Conservation (phyloP, 2,329 filamentous ascomycete species). For the Fusarium sp. region DNA sequence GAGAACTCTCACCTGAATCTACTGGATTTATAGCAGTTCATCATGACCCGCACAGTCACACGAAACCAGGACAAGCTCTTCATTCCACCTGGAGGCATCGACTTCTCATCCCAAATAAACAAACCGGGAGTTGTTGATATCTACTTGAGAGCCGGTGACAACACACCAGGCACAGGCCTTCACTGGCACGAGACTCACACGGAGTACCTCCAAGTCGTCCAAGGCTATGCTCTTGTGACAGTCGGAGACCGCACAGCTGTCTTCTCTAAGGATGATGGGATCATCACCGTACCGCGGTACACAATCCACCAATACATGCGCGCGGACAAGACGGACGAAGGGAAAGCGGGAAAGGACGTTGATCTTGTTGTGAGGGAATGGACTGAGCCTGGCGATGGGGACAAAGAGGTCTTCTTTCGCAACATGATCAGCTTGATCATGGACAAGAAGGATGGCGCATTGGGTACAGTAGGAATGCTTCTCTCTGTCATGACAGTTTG, state of each 20-base stretch:
- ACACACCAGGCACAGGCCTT: conserved; percentile 22
- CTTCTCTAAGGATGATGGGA: conserved; percentile 29
- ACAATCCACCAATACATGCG: conserved; percentile 34
- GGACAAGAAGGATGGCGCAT: conserved; percentile 21
- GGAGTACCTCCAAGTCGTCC: conserved; percentile 32
- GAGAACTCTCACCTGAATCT: not conserved
- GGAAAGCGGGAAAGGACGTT: conserved; percentile 11
- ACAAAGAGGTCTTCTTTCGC: conserved; percentile 39
- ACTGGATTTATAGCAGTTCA: not conserved
- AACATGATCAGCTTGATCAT: conserved; percentile 34
- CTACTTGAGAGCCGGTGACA: conserved; percentile 11
- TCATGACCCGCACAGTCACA: conserved; percentile 18
- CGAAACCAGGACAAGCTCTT: conserved; percentile 15
- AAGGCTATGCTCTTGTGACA: conserved; percentile 36
- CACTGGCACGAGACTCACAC: conserved; percentile 34
- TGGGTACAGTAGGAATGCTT: conserved; percentile 16
- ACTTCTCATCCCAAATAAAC: conserved; percentile 2
- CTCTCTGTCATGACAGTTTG: conserved; percentile 33
- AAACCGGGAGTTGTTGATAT: conserved; percentile 7
- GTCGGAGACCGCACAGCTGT: conserved; percentile 31
- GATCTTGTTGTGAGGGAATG: conserved; percentile 36
- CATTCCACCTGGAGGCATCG: conserved; percentile 14
- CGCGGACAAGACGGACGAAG: conserved; percentile 27
- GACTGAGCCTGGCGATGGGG: conserved; percentile 38
- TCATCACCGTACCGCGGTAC: conserved; percentile 36